Evolutionary conservation across 78 protist genomes (phyloP).

Genomic region (Mastigamoeba balamuthi): DNA sequence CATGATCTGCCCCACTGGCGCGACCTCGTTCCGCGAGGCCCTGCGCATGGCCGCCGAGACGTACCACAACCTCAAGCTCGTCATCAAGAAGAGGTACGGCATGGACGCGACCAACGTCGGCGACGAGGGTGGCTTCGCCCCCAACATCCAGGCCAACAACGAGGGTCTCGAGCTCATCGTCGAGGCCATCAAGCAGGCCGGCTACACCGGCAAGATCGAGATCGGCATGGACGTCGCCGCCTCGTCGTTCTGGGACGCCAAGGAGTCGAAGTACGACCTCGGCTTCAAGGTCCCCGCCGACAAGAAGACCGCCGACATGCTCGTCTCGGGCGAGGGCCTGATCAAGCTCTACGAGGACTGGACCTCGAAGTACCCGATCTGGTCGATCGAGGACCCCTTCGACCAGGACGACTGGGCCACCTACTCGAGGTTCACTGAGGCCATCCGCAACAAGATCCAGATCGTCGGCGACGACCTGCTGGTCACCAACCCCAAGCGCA

Average conservation of each 20-base stretch:
- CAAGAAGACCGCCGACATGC: not conserved
- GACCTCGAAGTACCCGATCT: slow-evolving; percentile 12
- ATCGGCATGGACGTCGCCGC: slow-evolving; percentile 96
- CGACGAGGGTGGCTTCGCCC: slow-evolving; percentile 99
- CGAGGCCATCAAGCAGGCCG: slow-evolving; percentile 93
- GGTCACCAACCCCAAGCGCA: slow-evolving; percentile 95
- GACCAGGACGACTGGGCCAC: slow-evolving; percentile 97
- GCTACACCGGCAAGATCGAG: slow-evolving; percentile 78
- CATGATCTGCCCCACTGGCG: slow-evolving; percentile 87
- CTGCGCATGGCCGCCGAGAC: slow-evolving; percentile 92
- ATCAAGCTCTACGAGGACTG: slow-evolving; percentile 34
- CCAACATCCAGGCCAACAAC: slow-evolving; percentile 62
- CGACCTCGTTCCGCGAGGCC: slow-evolving; percentile 82
- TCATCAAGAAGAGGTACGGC: slow-evolving; percentile 74
- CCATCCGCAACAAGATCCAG: slow-evolving; percentile 17
- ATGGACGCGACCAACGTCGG: slow-evolving; percentile 87
- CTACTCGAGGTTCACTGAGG: slow-evolving; percentile 37
- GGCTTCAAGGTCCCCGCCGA: slow-evolving; percentile 78
- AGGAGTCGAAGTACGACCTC: slow-evolving; percentile 83
- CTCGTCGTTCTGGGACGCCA: slow-evolving; percentile 88
- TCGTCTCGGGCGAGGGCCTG: slow-evolving; percentile 40
- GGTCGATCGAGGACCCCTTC: slow-evolving; percentile 92
- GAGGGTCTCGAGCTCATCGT: slow-evolving; percentile 91
- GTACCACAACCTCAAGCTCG: slow-evolving; percentile 87
- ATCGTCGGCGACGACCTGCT: slow-evolving; percentile 97